These are phyloP conservation scores for Retiboletus flavoniger DNA, from an alignment of 1,284 basidiomycete species.

Conservation along the genomic window DNA sequence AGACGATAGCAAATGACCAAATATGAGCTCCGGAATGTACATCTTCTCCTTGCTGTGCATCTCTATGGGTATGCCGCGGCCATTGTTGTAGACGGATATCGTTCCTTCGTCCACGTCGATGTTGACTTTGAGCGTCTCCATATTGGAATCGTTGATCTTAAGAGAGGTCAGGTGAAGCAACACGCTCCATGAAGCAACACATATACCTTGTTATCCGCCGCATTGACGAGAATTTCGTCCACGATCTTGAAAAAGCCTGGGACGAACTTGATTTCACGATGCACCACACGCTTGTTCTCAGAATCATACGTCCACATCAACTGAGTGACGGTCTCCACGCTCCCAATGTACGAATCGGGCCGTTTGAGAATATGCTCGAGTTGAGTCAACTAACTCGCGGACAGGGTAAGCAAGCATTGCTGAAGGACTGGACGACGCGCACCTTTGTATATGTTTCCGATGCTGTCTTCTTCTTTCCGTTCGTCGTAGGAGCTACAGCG, in stretches of 20 bases:
- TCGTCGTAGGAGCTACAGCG: slow-evolving; percentile 37
- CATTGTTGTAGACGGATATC: slow-evolving; percentile 96
- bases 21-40: slow-evolving; percentile 97
- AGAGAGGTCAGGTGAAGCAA: neutral
- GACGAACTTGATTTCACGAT: slow-evolving; percentile 86
- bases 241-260: slow-evolving; percentile 99
- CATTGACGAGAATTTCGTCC: slow-evolving; percentile 99
- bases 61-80: slow-evolving; percentile 95
- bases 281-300: slow-evolving; percentile 76
- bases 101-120: slow-evolving; percentile 83
- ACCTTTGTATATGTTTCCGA: slow-evolving; percentile 95
- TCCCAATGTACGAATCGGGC: slow-evolving; percentile 98
- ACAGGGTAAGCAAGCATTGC: slow-evolving; percentile 9
- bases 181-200: neutral
- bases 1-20: slow-evolving; percentile 92
- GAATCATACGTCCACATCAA: slow-evolving; percentile 90
- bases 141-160: slow-evolving; percentile 86
- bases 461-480: slow-evolving; percentile 76
- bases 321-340: slow-evolving; percentile 82
- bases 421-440: slow-evolving; percentile 16
- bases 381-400: slow-evolving; percentile 75
- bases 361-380: slow-evolving; percentile 95
- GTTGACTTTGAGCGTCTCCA: slow-evolving; percentile 87
- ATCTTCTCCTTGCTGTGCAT: slow-evolving; percentile 93
- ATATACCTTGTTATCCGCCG: slow-evolving; percentile 95